Evolutionary conservation across 1,284 basidiomycete species (phyloP).

Genomic region (Moesziomyces antarcticus): DNA sequence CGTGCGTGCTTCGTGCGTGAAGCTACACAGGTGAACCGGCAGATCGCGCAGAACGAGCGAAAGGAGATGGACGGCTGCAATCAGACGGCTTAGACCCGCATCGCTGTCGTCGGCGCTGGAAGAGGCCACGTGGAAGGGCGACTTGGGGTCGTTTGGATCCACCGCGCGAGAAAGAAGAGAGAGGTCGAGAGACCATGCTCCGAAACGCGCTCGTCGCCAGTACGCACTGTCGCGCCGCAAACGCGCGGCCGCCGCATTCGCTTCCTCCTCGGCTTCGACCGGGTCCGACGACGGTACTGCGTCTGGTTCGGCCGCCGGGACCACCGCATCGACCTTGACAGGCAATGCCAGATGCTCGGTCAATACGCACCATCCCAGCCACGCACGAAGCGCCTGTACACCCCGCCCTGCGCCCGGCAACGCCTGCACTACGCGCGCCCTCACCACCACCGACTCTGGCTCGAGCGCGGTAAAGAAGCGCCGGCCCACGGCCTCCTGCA

Average conservation of each 20-base stretch:
- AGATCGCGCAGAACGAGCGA: slow-evolving; percentile 14
- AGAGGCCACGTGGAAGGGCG: slow-evolving; percentile 26
- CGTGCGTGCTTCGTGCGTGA: not conserved
- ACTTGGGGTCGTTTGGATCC: slow-evolving; percentile 10
- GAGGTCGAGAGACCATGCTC: slow-evolving; percentile 18
- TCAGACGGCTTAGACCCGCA: slow-evolving; percentile 8
- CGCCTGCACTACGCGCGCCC: slow-evolving; percentile 16
- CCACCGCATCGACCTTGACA: not conserved
- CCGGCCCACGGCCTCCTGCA: slow-evolving; percentile 20
- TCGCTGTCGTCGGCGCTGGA: not conserved
- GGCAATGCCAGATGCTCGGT: slow-evolving; percentile 24
- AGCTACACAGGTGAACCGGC: slow-evolving; percentile 22
- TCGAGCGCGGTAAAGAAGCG: slow-evolving; percentile 14
- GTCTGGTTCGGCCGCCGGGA: not conserved
- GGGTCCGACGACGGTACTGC: slow-evolving; percentile 12
- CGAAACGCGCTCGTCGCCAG: slow-evolving; percentile 8
- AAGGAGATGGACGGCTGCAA: slow-evolving; percentile 19
- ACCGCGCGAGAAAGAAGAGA: slow-evolving; percentile 12
- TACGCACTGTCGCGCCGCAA: not conserved
- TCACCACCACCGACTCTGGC: slow-evolving; percentile 9
- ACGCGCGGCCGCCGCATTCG: slow-evolving; percentile 1
- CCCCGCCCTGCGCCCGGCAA: slow-evolving; percentile 14
- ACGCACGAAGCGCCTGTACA: slow-evolving; percentile 11
- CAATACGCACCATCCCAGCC: slow-evolving; percentile 27
- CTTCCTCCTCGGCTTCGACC: slow-evolving; percentile 4